A percentile compares a stretch with the other conserved stretches of the same genome.
Conservation (phyloP, 2,329 filamentous ascomycete species). For the Colletotrichum sojae region DNA sequence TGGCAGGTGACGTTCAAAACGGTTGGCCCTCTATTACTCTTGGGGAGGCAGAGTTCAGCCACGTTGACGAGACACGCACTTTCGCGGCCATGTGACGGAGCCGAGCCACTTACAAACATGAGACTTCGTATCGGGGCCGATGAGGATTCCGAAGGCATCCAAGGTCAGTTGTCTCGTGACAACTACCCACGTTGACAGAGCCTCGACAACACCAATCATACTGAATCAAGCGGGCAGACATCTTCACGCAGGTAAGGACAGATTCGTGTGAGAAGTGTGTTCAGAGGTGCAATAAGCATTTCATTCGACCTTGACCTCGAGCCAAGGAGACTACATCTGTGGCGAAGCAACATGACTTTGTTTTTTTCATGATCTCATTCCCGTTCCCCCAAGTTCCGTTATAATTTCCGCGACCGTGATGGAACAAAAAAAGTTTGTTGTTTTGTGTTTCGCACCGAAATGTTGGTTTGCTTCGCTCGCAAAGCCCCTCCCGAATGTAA, state of each 20-base stretch:
- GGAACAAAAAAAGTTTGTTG: not conserved
- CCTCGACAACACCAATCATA: too few species aligned
- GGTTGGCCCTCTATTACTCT: too few species aligned
- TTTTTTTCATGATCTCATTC: conserved; percentile 37
- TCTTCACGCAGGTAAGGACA: not conserved
- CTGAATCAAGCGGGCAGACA: not conserved
- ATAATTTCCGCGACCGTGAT: conserved; percentile 25
- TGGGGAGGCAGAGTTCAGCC: too few species aligned
- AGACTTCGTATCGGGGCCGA: too few species aligned
- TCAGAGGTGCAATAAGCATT: conserved; percentile 27
- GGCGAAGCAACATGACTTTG: conserved; percentile 37
- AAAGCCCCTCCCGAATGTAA: conserved; percentile 27
- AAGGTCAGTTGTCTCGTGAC: too few species aligned
- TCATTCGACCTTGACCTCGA: conserved; percentile 29
- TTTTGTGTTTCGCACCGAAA: conserved; percentile 23
- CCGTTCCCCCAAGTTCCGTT: conserved; percentile 26
- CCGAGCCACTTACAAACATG: too few species aligned
- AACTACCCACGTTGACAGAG: too few species aligned
- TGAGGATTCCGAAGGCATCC: too few species aligned
- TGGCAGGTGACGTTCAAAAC: too few species aligned
- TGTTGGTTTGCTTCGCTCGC: conserved; percentile 32
- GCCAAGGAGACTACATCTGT: conserved; percentile 37
- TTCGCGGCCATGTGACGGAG: too few species aligned
- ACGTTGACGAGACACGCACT: too few species aligned
- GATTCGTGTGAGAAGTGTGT: not conserved